phyloP scores from a whole-genome alignment of 129 eudicot species.

The Flaveria robusta region DNA sequence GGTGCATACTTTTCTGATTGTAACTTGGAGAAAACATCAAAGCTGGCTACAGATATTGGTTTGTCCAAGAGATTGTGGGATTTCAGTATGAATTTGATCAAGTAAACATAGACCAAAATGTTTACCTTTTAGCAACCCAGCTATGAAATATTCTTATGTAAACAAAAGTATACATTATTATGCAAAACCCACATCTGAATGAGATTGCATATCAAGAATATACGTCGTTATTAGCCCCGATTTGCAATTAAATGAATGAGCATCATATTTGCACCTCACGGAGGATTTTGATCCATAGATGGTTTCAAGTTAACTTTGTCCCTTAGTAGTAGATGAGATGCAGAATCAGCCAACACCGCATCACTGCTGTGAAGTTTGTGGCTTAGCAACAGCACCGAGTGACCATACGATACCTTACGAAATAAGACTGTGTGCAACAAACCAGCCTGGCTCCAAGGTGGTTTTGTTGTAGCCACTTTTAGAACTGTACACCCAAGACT shows the following conservation, averaged over 20 bases:
- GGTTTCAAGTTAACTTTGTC: constrained; percentile 60
- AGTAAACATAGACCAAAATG: constrained; percentile 11
- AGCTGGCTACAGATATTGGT: constrained; percentile 40
- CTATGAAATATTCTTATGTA: background rate
- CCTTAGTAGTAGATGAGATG: constrained; percentile 62
- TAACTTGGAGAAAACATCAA: constrained; percentile 48
- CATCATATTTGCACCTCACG: constrained; percentile 23
- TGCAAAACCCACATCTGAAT: constrained; percentile 31
- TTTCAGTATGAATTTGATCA: constrained; percentile 51
- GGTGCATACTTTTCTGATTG: constrained; percentile 57
- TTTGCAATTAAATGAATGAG: constrained; percentile 6
- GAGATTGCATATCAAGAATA: constrained; percentile 17
- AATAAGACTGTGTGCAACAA: too few species aligned
- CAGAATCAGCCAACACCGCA: constrained; percentile 68
- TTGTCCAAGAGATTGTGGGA: constrained; percentile 63
- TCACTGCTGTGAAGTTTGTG: constrained; percentile 44
- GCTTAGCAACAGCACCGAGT: constrained; percentile 33
- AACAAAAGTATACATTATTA: background rate
- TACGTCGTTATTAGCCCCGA: constrained; percentile 7
- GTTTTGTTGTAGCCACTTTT: constrained; percentile 96
- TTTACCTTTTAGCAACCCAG: background rate
- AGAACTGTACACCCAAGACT: constrained; percentile 96
- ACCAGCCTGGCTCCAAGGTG: constrained; percentile 86
- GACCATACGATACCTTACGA: too few species aligned
- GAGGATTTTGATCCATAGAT: constrained; percentile 51